Percentiles rank a stretch among this genome's conserved stretches.
Conservation (phyloP, 306 rosid genomes). For the Malus sieversii region DNA sequence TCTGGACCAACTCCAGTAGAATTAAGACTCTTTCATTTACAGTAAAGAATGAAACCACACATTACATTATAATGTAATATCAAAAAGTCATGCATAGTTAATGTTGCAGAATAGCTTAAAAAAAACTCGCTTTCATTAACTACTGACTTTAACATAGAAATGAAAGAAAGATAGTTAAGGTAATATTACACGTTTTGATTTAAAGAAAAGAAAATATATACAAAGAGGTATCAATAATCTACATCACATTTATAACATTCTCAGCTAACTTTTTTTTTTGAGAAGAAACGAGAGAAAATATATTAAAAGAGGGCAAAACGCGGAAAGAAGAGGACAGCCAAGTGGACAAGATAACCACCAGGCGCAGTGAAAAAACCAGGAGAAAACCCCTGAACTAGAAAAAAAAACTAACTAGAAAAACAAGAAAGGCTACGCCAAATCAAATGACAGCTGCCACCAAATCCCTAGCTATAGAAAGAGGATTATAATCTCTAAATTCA, state of each 20-base stretch:
- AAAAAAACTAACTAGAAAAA: too few relatives aligned
- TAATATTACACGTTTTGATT: neutral
- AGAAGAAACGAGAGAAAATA: too few relatives aligned
- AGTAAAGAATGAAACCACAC: neutral
- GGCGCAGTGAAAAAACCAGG: too few relatives aligned
- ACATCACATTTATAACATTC: neutral
- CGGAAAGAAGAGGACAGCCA: too few relatives aligned
- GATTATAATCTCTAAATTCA: too few relatives aligned
- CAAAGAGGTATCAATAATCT: neutral
- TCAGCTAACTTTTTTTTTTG: neutral
- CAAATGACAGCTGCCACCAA: too few relatives aligned
- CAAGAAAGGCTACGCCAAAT: too few relatives aligned
- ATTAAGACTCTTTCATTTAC: neutral
- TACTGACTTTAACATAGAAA: neutral
- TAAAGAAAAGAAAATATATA: neutral
- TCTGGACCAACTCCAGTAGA: constrained; percentile 48
- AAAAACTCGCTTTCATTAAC: neutral
- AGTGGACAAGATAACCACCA: too few relatives aligned
- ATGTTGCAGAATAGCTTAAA: neutral
- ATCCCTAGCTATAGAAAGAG: too few relatives aligned
- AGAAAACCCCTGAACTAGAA: too few relatives aligned
- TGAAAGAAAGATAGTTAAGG: neutral
- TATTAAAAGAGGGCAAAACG: too few relatives aligned
- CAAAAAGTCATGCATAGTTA: neutral
- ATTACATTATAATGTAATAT: neutral